Evolutionary conservation across 305 asterid genomes (phyloP).

Genomic region (Withania somnifera): DNA sequence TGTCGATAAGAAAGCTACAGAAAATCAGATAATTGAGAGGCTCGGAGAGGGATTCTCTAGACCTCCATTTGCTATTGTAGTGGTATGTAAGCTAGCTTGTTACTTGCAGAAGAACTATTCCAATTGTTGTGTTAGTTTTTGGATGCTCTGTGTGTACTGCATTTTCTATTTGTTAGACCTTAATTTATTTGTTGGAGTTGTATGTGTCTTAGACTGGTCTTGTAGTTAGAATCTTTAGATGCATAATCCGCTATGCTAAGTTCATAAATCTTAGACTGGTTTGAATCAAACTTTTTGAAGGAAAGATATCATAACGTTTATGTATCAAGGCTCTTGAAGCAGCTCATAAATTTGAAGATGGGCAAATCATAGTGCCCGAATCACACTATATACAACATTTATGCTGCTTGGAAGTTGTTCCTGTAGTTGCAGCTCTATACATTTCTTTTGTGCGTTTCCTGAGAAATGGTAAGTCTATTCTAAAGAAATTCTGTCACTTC

Average conservation of each 20-base stretch:
- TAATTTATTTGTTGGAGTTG: background rate
- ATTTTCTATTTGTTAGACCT: background rate
- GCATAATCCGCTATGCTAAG: background rate
- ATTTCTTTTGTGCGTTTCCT: background rate
- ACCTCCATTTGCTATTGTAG: constrained; percentile 89
- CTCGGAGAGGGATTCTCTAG: constrained; percentile 95
- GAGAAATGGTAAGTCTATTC: background rate
- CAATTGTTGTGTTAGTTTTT: background rate
- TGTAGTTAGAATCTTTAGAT: background rate
- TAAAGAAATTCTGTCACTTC: background rate
- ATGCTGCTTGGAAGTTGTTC: background rate
- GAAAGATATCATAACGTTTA: background rate
- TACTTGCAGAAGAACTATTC: background rate
- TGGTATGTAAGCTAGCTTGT: constrained; percentile 38
- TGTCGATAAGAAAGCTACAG: constrained; percentile 56
- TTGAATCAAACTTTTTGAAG: background rate
- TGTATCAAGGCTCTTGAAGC: background rate
- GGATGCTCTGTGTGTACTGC: background rate
- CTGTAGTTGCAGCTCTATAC: background rate
- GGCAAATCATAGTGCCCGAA: background rate
- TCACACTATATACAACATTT: background rate
- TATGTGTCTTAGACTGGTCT: background rate
- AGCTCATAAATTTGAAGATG: background rate
- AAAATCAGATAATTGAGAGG: constrained; percentile 57
- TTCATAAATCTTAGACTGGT: background rate